These are phyloP conservation scores for Sclerotinia borealis DNA, from an alignment of 2,329 filamentous ascomycete species.

Conservation along the genomic window DNA sequence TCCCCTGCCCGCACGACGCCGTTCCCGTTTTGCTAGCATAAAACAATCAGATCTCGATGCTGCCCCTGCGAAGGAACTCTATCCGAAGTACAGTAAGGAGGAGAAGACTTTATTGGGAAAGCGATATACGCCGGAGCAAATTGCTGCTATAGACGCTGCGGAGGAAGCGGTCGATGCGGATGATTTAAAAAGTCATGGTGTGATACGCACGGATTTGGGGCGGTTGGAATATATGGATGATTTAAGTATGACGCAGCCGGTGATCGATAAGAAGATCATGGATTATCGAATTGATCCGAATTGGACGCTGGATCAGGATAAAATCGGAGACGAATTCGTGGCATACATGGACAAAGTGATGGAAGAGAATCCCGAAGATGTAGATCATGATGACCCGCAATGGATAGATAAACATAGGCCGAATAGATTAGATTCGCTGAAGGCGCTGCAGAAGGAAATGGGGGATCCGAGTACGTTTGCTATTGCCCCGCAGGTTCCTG, in stretches of 20 bases:
- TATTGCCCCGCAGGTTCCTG: slow-evolving; percentile 27
- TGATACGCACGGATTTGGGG: slow-evolving; percentile 66
- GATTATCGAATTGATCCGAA: slow-evolving; percentile 25
- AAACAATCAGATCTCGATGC: slow-evolving; percentile 32
- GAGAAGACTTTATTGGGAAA: slow-evolving; percentile 57
- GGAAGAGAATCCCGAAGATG: slow-evolving; percentile 16
- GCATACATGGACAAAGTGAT: slow-evolving; percentile 34
- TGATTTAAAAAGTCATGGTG: slow-evolving; percentile 69
- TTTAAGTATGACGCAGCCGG: slow-evolving; percentile 68
- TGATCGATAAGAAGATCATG: slow-evolving; percentile 64
- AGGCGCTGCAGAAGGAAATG: slow-evolving; percentile 21
- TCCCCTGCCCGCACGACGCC: slow-evolving; percentile 33
- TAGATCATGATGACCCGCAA: slow-evolving; percentile 16
- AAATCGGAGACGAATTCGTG: slow-evolving; percentile 55
- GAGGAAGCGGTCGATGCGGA: slow-evolving; percentile 68
- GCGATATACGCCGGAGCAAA: slow-evolving; percentile 74
- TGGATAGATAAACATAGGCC: slow-evolving; percentile 13
- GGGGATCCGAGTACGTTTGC: slow-evolving; percentile 17
- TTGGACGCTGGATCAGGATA: slow-evolving; percentile 50
- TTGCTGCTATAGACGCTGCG: slow-evolving; percentile 73
- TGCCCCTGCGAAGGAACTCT: slow-evolving; percentile 38
- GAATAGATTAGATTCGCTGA: slow-evolving; percentile 20
- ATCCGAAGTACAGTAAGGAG: slow-evolving; percentile 59
- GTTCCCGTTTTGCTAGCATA: slow-evolving; percentile 36
- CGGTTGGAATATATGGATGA: slow-evolving; percentile 74